Base-by-base conservation (phyloP, 1,284 basidiomycete species). In the Flammula alnicola region DNA sequence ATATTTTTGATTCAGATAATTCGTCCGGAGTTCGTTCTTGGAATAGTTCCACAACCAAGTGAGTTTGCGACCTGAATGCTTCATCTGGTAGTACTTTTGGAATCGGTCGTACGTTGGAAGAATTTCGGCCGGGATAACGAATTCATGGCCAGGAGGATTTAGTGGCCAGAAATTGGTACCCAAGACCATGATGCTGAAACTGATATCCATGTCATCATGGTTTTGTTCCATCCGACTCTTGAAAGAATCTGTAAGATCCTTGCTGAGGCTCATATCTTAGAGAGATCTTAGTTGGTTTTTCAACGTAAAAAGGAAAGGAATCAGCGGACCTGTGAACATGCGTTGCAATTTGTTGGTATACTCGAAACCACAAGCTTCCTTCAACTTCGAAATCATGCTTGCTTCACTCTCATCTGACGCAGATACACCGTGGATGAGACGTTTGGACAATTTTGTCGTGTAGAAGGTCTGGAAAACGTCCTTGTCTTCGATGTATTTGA, bases 381-480 rank as follows among this genome's bases (percentile, higher is more conserved):
- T 99, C 62, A 99, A 75, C 74, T 98, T 96, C 42, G 94, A 91
- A 63, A 99, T 98, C 96, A 99, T 99, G 70, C 90, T 95, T 23
- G 92, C 90, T 68, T 99, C 96, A 26, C 89, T 91, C 73, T 99
- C 96, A 63, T 98, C 95, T 3, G 95, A 98, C 3, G 95, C 93
- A 14, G 94, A 98, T 8, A 91, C 84, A 20, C 86, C 87, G 62
- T 94, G 88, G 58, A 99, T 95, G 20, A 99, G 84, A 59, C 97
- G 93, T 66, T 93, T 92, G 36, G 95, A 95, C 20, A 99, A 76
- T 74, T 95, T 96, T 59, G 94, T 97, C 30, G 92, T 92, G 75
- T 99, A 99, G 79, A 98, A 99, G 39, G 93, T 94, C 67, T 98
- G 96, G 86, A 99, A 99, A 8, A 98, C 95, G 64, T 98, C 96